These are phyloP conservation scores for Talaromyces verruculosus DNA, from an alignment of 2,329 filamentous ascomycete genomes.

Conservation along the genomic window DNA sequence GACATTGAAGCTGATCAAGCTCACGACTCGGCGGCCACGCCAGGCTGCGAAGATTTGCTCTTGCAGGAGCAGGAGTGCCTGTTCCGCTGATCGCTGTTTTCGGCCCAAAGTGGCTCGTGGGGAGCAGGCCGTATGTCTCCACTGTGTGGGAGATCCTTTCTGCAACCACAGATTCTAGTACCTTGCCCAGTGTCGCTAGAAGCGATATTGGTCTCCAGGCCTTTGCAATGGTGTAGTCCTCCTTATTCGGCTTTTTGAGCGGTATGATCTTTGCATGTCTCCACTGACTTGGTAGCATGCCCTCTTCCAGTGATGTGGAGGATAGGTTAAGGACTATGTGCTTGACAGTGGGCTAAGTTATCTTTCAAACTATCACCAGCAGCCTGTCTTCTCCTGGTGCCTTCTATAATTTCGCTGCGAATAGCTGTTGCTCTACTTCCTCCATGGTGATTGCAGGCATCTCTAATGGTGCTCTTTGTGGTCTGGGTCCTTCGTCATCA, in stretches of 20 bases:
- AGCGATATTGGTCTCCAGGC: neutral
- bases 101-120: neutral
- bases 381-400: neutral
- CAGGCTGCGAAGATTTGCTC: neutral
- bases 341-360: neutral
- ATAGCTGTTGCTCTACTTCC: neutral
- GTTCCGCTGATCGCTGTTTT: neutral
- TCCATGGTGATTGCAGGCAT: neutral
- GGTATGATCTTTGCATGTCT: constrained; percentile 21
- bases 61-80: too few species aligned
- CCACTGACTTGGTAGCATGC: neutral
- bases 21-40: neutral
- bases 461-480: neutral
- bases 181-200: neutral
- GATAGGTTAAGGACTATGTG: neutral
- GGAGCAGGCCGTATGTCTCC: neutral
- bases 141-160: neutral
- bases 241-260: constrained; percentile 28
- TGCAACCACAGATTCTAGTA: constrained; percentile 26
- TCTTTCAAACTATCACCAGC: neutral
- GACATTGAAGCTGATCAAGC: neutral
- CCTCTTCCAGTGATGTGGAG: neutral
- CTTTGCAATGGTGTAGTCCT: neutral
- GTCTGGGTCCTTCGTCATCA: neutral
- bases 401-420: neutral